Conservation (phyloP, 768 basidiomycete genomes). For the Mycena maculata region DNA sequence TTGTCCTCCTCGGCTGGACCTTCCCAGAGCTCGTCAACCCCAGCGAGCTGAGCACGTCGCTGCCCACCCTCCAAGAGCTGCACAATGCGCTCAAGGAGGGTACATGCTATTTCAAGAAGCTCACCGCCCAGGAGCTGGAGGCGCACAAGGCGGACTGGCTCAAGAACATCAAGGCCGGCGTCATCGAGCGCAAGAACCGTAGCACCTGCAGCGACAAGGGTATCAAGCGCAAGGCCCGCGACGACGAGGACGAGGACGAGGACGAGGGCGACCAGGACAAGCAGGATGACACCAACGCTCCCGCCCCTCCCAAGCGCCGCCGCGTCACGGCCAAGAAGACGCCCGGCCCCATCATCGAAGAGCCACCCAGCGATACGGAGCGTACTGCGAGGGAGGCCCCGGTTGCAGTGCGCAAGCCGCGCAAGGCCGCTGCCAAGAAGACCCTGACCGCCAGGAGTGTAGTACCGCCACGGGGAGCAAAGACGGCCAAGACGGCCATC, state of each 20-base stretch:
- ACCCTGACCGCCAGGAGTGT: no score
- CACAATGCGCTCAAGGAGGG: neutral
- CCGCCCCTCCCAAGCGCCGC: neutral
- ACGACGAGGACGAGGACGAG: neutral
- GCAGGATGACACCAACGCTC: neutral
- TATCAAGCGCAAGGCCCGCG: neutral
- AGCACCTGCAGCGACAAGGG: neutral
- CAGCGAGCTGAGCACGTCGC: constrained; percentile 10
- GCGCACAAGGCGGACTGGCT: neutral
- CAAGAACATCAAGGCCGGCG: neutral
- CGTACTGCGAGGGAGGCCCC: no score
- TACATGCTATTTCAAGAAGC: neutral
- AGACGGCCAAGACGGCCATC: no score
- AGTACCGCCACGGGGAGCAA: no score
- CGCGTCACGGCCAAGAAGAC: neutral
- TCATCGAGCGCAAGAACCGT: neutral
- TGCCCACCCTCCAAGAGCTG: neutral
- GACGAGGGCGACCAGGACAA: neutral
- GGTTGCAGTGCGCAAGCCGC: no score
- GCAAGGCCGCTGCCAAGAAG: no score
- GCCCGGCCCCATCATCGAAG: neutral
- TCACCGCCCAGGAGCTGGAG: neutral
- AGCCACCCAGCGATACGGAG: neutral
- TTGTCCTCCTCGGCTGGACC: constrained; percentile 11
- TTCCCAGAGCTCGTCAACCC: neutral